Base-by-base conservation (phyloP, 768 basidiomycete genomes). In the Glaciozyma martinii region DNA sequence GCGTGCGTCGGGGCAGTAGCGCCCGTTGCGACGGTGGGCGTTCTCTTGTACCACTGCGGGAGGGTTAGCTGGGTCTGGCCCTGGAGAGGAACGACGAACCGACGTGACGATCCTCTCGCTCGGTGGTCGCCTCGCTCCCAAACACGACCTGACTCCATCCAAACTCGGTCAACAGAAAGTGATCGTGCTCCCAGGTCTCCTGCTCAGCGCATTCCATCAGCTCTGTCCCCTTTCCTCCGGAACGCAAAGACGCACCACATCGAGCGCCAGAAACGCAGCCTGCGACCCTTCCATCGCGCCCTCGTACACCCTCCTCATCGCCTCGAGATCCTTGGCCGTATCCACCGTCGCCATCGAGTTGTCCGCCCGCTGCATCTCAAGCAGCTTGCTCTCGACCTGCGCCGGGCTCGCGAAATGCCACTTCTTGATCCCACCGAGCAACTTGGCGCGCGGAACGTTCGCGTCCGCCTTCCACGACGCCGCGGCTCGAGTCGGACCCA, bases 141-240 rank as follows among this genome's bases (percentile, higher is more conserved):
- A 85, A 8, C 13, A 25, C 33, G 23, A 61, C 70, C 13, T 78
- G 72, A 70, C 84, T 83, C 81, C 83, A 90, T n/a, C 90, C 90
- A 70, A 89, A 86, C 74, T 93, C 90, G 30, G 87, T 89, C 67
- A 90, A 79, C 27, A 85, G 66, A 1, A 78, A 81, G 71, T 89
- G 86, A 50, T 89, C 87, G 49, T 76, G 76, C 73, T 92, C 90
- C 88, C 88, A 91, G 23, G 81, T 83, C 76, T 91, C 50, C 37
- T 40, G 37, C 37, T 7, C 5, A 13, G 37, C 15, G 7, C 37
- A 13, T 6, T 40, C n/a, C 9, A 47, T 21, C 19, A 25, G 21
- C 46, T 25, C n/a, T 25, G 7, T 23, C 10, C 46, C 19, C 46
- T 23, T n/a, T n/a, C 46, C 46, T 47, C 21, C 21, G 46, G 7